These are phyloP conservation scores for Boletus patriciae DNA, from an alignment of 768 basidiomycete species.

Conservation along the genomic window DNA sequence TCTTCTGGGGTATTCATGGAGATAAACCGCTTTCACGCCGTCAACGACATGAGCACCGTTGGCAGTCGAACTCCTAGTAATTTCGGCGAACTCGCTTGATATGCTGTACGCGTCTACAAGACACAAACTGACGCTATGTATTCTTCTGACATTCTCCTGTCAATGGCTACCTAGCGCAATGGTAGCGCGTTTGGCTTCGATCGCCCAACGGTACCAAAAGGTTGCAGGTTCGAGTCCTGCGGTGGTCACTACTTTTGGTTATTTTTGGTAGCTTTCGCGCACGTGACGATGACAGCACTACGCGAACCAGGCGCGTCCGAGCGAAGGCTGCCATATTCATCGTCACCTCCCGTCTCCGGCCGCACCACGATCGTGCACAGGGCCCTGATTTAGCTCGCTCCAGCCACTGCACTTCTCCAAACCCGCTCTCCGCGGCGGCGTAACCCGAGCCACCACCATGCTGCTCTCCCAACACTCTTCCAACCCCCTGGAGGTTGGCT, in stretches of 20 bases:
- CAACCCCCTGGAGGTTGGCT: conserved; percentile 68
- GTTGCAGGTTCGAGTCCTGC: conserved; percentile 97
- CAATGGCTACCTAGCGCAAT: conserved; percentile 82
- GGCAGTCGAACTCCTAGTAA: conserved; percentile 15
- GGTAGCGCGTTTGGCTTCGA: conserved; percentile 97
- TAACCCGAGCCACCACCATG: conserved; percentile 17
- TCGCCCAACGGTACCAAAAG: conserved; percentile 78
- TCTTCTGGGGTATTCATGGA: conserved; percentile 50
- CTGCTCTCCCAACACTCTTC: conserved; percentile 70
- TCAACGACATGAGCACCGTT: conserved; percentile 31
- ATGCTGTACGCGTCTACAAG: neutral
- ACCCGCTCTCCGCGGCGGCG: neutral
- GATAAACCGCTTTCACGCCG: conserved; percentile 24
- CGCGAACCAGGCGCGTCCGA: conserved; percentile 12
- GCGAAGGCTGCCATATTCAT: neutral
- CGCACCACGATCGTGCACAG: neutral
- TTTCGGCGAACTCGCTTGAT: conserved; percentile 23
- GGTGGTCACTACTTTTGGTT: conserved; percentile 58
- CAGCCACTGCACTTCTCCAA: neutral
- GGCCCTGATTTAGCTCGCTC: neutral
- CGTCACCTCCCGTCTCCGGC: neutral
- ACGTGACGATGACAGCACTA: conserved; percentile 23
- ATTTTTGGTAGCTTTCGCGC: neutral
- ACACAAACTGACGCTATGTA: neutral
- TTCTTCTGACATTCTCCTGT: accelerated